A percentile compares a stretch with the other conserved stretches of the same genome.
phyloP scores from a whole-genome alignment of 768 basidiomycete species.

The Calocybe indica region DNA sequence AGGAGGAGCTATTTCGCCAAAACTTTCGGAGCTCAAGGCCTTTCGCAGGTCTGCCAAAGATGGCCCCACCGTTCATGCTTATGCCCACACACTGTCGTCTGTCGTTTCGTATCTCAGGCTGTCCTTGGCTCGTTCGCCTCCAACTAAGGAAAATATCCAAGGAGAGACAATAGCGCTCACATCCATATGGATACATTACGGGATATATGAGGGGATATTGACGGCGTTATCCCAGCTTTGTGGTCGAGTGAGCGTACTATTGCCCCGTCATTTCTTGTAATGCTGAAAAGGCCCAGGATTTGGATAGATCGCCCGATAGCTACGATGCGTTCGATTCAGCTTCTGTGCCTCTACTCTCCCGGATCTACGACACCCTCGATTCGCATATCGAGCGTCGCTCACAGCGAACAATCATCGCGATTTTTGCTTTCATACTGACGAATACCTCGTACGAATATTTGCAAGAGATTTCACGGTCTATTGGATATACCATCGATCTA shows the following conservation, averaged over 20 bases:
- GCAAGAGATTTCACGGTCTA: conserved; percentile 46
- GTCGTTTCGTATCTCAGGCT: conserved; percentile 47
- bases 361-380: conserved; percentile 52
- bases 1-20: conserved; percentile 3
- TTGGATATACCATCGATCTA: conserved; percentile 43
- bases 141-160: conserved; percentile 18
- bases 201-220: conserved; percentile 40
- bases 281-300: conserved; percentile 19
- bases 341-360: conserved; percentile 49
- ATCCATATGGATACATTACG: conserved; percentile 46
- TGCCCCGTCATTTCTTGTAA: background rate
- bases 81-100: conserved; percentile 58
- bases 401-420: conserved; percentile 37
- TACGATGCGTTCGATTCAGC: conserved; percentile 39
- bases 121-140: conserved; percentile 32
- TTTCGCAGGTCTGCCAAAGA: conserved; percentile 34
- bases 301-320: conserved; percentile 24
- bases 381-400: conserved; percentile 51
- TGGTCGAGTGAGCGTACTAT: conserved; percentile 41
- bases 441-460: conserved; percentile 60
- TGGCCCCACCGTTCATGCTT: conserved; percentile 57
- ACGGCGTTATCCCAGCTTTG: conserved; percentile 52
- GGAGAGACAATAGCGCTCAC: conserved; percentile 22
- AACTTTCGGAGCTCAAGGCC: background rate
- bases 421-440: conserved; percentile 65